Evolutionary conservation across 805 yeast genomes (phyloP).

Genomic region (Tetrapisispora arboricola): DNA sequence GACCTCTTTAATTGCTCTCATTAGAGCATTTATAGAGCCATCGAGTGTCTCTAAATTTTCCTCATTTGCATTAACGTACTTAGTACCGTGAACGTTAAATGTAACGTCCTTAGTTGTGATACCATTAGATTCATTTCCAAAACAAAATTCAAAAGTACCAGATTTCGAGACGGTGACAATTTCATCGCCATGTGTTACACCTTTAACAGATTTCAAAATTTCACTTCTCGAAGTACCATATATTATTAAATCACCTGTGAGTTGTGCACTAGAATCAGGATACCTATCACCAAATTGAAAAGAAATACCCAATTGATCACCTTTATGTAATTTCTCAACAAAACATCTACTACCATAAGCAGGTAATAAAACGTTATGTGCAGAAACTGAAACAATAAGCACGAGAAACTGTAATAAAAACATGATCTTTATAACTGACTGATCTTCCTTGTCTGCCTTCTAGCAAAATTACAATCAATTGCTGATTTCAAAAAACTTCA

Average conservation of each 20-base stretch:
- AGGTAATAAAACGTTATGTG: conserved; percentile 76
- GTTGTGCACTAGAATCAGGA: conserved; percentile 55
- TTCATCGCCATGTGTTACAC: conserved; percentile 73
- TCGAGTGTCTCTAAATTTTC: conserved; percentile 74
- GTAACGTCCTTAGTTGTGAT: conserved; percentile 80
- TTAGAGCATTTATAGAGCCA: conserved; percentile 65
- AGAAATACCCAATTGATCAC: conserved; percentile 78
- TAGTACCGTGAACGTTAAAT: conserved; percentile 88
- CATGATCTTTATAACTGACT: too few relatives aligned
- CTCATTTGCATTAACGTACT: conserved; percentile 71
- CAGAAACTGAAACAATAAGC: conserved; percentile 22
- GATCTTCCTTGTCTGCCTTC: too few relatives aligned
- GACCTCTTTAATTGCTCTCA: conserved; percentile 71
- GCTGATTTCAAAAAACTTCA: too few relatives aligned
- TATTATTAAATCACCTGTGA: conserved; percentile 57
- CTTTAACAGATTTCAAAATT: conserved; percentile 39
- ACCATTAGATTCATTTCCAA: conserved; percentile 72
- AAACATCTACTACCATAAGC: conserved; percentile 83
- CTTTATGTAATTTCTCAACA: conserved; percentile 68
- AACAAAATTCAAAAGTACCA: conserved; percentile 83
- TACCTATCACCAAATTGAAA: conserved; percentile 93
- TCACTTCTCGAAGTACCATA: conserved; percentile 34
- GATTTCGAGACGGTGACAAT: conserved; percentile 49
- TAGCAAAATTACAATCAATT: too few relatives aligned
- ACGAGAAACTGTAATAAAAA: background rate